Evolutionary conservation across 345 rosid species (phyloP), one percentile per base, ranked within the genome.

Genomic region (Gossypium rotundifolium): DNA sequence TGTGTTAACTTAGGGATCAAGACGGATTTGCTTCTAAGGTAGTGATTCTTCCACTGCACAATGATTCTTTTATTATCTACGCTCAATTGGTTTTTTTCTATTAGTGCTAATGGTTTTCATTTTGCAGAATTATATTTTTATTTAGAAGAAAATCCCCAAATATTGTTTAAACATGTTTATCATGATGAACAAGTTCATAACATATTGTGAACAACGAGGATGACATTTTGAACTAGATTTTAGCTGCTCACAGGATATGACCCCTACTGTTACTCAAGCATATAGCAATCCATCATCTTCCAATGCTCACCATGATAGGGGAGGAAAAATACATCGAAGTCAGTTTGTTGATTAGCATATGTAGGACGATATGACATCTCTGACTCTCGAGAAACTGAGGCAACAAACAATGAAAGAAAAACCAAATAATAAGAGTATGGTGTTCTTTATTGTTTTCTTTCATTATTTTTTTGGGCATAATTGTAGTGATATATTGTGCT

Each of bases 371-470:
- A 59, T 73, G 25, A 80, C 74, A 38, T 76, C 87, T 27, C 42
- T 62, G 23, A 88, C 81, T 78, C 90, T 92, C 27, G 96, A 88
- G 63, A 89, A 86, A 64, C 65, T 95, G 79, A 91, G 92, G n/a
- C 87, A 83, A 67, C 90, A 74, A 70, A 97, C 99, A 20, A 69
- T 84, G 46, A 90, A 93, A 70, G 97, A 91, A 77, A 93, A 89
- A 75, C 0, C 0, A 27, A 87, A 87, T 76, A 78, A 88, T 2
- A 27, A 3, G 3, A 27, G 29, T 27, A 0, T 0, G 29, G 3
- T 2, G 29, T 27, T 27, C 0, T 27, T 27, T 27, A 27, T 27
- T 27, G 0, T 27, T 27, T 27, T 27, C 29, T 27, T 27, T 27
- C 29, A 27, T 2, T 27, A 27, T 0, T 27, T 27, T 27, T 3